These are phyloP conservation scores for Rhytidhysteron rufulum DNA, from an alignment of 2,329 filamentous ascomycete genomes.

Conservation along the genomic window DNA sequence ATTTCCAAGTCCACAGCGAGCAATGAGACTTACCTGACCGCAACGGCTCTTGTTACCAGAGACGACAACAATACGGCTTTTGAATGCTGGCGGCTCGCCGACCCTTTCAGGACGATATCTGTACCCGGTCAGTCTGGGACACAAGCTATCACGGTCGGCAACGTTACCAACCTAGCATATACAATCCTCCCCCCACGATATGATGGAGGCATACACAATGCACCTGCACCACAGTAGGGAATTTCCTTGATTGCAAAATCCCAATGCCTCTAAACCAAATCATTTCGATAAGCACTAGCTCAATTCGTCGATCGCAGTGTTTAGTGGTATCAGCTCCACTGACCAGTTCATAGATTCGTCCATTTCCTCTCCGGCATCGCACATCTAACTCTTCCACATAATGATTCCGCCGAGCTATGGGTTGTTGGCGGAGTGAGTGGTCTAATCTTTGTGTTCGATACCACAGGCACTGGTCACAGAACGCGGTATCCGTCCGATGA, in stretches of 20 bases:
- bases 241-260: no score
- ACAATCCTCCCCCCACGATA: conserved; percentile 29
- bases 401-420: conserved; percentile 20
- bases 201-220: conserved; percentile 30
- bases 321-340: no score
- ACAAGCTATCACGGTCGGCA: conserved; percentile 15
- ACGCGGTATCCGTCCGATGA: conserved; percentile 30
- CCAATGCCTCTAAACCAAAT: not conserved
- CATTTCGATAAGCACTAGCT: no score
- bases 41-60: conserved; percentile 30
- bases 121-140: conserved; percentile 24
- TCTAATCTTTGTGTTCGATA: conserved; percentile 29
- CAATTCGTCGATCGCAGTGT: no score
- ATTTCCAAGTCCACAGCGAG: not conserved
- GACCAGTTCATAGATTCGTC: conserved; percentile 18
- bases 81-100: conserved; percentile 32
- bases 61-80: conserved; percentile 25
- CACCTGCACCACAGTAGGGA: conserved; percentile 27
- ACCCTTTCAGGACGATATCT: conserved; percentile 21
- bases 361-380: conserved; percentile 30
- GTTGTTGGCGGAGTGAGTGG: conserved; percentile 30
- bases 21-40: conserved; percentile 22
- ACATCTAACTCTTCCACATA: conserved; percentile 27
- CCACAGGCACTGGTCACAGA: conserved; percentile 25
- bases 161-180: conserved; percentile 22